Base-by-base conservation (phyloP, 2,329 filamentous ascomycete species). In the Fusarium sp. region DNA sequence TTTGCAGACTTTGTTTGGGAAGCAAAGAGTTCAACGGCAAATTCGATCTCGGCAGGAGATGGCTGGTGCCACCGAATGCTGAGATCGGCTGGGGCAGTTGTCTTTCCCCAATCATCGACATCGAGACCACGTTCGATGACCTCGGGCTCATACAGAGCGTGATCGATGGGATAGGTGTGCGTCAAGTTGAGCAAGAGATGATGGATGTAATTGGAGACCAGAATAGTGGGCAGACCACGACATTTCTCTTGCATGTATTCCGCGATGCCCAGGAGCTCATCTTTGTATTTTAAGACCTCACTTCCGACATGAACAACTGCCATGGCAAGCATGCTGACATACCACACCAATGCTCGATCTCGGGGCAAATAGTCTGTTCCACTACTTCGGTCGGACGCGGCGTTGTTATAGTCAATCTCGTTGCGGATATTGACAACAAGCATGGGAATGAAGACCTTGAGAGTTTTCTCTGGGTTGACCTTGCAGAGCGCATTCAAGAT, bases 141-240 rank as follows among this genome's bases (percentile, higher is more conserved):
- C 2, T 90, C 87, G n/a, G 92, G 90, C 81, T 98, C 95, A 80
- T 96, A 98, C 58, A 98, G 87, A 15, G 92, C 90, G 79, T 95
- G 94, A 80, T 99, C 96, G 65, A 95, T 91, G 7, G 96, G 95
- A 80, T 98, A 99, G 1, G 94, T 98, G 72, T 96, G 93, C 1
- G 96, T 98, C 60, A 98, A 85, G 81, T 98, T 98, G 72, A 99
- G 91, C 19, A 99, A 87, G 42, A 99, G 88, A 81, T 99, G 97
- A 82, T 99, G 96, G 64, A 98, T 95, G 81, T 95, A 98, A 83
- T 99, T 99, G 67, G 96, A 98, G 44, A 98, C 93, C 82, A 99
- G 94, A 50, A 98, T 95, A 3, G 96, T 97, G 0, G 96, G 95
- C 67, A 98, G 92, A 28, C 96, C 96, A 76, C 94, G 92, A 82